phyloP scores from a whole-genome alignment of 1,139 yeast species.

The Taiozyma sp. region DNA sequence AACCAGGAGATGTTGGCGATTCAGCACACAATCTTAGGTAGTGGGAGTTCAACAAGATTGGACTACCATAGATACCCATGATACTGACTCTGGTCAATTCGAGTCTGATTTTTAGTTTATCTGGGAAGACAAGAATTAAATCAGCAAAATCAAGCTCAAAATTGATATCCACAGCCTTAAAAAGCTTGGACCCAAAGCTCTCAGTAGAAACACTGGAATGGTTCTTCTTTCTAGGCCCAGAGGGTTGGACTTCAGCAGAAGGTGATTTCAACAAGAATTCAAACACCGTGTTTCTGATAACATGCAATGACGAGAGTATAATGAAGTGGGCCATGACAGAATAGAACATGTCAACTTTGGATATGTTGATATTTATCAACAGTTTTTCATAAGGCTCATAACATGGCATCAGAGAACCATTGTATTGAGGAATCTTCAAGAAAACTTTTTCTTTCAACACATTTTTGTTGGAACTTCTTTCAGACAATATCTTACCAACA shows the following conservation, averaged over 20 bases:
- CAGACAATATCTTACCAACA: slow-evolving; percentile 27
- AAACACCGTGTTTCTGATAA: slow-evolving; percentile 42
- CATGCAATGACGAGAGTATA: slow-evolving; percentile 46
- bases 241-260: slow-evolving; percentile 17
- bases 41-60: slow-evolving; percentile 26
- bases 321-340: slow-evolving; percentile 48
- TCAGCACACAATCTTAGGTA: slow-evolving; percentile 46
- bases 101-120: slow-evolving; percentile 42
- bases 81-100: slow-evolving; percentile 34
- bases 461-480: slow-evolving; percentile 25
- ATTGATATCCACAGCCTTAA: slow-evolving; percentile 16
- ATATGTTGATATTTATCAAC: slow-evolving; percentile 27
- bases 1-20: slow-evolving; percentile 41
- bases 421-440: slow-evolving; percentile 23
- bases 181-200: slow-evolving; percentile 5
- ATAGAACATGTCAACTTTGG: slow-evolving; percentile 32
- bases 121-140: slow-evolving; percentile 34
- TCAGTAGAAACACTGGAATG: slow-evolving; percentile 2
- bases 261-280: slow-evolving; percentile 29
- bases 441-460: slow-evolving; percentile 27
- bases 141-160: slow-evolving; percentile 23
- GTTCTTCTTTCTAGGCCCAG: slow-evolving; percentile 15
- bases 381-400: slow-evolving; percentile 26
- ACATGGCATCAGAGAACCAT: slow-evolving; percentile 26
- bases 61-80: slow-evolving; percentile 19